Evolutionary conservation across 768 basidiomycete genomes (phyloP), one percentile per base, ranked within the genome.

Genomic region (Boletus subcaerulescens): DNA sequence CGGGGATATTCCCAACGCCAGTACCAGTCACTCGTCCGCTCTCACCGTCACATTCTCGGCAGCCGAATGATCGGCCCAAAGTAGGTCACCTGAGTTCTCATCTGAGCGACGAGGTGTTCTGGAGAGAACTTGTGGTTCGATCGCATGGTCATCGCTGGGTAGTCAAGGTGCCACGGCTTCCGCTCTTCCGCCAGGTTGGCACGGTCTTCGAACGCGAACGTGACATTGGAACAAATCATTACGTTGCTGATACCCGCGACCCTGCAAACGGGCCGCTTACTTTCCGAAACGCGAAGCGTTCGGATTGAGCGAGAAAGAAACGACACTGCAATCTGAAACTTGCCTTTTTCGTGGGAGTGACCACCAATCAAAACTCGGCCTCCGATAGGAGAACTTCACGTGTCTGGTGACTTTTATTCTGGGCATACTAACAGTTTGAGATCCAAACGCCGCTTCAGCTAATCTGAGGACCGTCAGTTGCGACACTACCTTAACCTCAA

Each of bases 381-480:
- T 43, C 32, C 46, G 47, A 53, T 26, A 43, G 7, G 35, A 43
- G 52, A 52, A 48, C 33, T 18, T 39, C 12, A 22, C 3, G 15
- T 22, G 39, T 31, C 32, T n/a, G 35, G 52, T 26, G 18, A 24
- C 26, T 4, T 42, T 26, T 26, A 6, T 47, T 60, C 58, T 43
- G 33, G 40, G 35, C 38, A 35, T 20, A 38, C 45, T 29, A 32
- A 5, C 49, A 18, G 11, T 20, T 5, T 20, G 36, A 50, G 64
- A 65, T 67, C 63, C 35, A 49, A 29, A 48, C 55, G 36, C 55
- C 46, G 39, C 53, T 52, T 59, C 62, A 56, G 52, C 39, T 32
- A 55, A 61, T 65, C 59, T 61, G 40, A 48, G 24, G 38, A 44
- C 51, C 8, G 46, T 44, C 49, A 11, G n/a, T 31, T 22, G 12